Evolutionary conservation across 305 asterid species (phyloP).

Genomic region (Caryopteris hybrid): DNA sequence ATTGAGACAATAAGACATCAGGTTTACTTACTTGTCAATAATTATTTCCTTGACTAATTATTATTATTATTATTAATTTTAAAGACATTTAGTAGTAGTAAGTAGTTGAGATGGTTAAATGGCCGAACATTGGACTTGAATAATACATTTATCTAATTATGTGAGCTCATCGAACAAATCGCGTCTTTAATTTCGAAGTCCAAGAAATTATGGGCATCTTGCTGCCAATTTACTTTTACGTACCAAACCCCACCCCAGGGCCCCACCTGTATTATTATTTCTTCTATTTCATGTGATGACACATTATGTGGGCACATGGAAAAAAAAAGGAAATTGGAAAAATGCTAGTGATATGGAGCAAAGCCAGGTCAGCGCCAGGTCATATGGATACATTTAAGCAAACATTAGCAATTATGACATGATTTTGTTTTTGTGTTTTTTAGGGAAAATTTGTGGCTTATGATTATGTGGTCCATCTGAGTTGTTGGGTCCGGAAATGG

Average conservation of each 20-base stretch:
- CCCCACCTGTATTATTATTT: background rate
- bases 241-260: background rate
- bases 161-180: too few species aligned
- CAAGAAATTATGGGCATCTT: background rate
- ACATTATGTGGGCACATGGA: background rate
- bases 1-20: too few species aligned
- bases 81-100: too few species aligned
- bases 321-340: background rate
- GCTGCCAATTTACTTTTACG: constrained; percentile 7
- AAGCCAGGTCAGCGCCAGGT: constrained; percentile 19
- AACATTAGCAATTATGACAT: background rate
- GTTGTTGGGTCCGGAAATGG: background rate
- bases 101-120: too few species aligned
- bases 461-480: constrained; percentile 14
- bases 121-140: too few species aligned
- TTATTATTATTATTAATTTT: too few species aligned
- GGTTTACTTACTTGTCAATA: too few species aligned
- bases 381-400: background rate
- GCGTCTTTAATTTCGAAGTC: background rate
- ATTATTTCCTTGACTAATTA: too few species aligned
- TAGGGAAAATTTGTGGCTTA: background rate
- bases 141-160: too few species aligned
- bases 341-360: background rate
- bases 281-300: background rate
- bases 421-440: too few species aligned